phyloP scores from a whole-genome alignment of 495 filamentous ascomycete genomes.

The Delitschia confertaspora region DNA sequence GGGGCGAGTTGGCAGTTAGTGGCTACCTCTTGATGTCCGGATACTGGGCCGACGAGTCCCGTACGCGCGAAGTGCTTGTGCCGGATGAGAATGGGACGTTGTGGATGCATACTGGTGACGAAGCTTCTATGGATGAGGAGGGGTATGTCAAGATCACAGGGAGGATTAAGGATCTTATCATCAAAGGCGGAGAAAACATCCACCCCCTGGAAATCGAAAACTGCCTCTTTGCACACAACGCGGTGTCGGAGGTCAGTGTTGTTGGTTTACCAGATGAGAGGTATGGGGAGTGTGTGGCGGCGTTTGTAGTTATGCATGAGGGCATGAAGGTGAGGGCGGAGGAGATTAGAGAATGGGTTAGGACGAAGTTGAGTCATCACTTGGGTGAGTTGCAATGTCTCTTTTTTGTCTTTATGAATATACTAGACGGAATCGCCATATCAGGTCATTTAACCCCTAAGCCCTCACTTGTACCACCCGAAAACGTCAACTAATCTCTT shows the following conservation, averaged over 20 bases:
- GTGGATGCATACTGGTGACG: constrained; percentile 85
- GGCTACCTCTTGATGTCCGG: constrained; percentile 88
- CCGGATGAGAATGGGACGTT: constrained; percentile 49
- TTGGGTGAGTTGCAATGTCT: constrained; percentile 44
- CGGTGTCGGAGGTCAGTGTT: constrained; percentile 64
- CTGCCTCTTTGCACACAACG: constrained; percentile 64
- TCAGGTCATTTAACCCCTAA: too few relatives aligned
- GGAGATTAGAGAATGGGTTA: constrained; percentile 64
- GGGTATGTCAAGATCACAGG: constrained; percentile 60
- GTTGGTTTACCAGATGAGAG: constrained; percentile 75
- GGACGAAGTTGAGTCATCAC: constrained; percentile 61
- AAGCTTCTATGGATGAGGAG: constrained; percentile 72
- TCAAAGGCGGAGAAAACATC: constrained; percentile 91
- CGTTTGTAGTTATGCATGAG: constrained; percentile 58
- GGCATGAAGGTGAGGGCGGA: constrained; percentile 38
- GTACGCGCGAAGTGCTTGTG: constrained; percentile 63
- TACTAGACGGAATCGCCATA: too few relatives aligned
- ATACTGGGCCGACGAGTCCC: constrained; percentile 68
- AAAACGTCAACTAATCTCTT: too few relatives aligned
- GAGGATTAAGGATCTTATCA: constrained; percentile 86
- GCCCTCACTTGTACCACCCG: too few relatives aligned
- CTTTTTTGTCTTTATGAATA: too few relatives aligned
- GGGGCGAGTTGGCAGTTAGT: constrained; percentile 73
- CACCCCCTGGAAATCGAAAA: constrained; percentile 92
- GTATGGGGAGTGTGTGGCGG: constrained; percentile 81